Conservation (phyloP, 768 basidiomycete genomes). For the Kwoniella sp. region DNA sequence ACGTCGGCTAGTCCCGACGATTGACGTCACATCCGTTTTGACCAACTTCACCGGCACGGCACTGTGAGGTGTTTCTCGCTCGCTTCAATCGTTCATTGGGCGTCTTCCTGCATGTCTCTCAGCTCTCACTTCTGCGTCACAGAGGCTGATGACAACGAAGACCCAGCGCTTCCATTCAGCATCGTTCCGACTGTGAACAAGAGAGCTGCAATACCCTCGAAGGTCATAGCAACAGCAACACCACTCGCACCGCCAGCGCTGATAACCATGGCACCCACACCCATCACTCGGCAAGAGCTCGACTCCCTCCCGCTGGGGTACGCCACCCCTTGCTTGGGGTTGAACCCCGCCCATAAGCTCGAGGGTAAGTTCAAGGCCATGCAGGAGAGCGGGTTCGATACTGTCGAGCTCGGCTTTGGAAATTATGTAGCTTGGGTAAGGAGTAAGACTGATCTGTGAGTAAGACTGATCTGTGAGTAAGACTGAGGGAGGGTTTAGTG, state of each 20-base stretch:
- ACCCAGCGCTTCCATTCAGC: no score
- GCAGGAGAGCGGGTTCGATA: conserved; percentile 14
- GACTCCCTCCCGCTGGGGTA: conserved; percentile 6
- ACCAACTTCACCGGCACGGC: no score
- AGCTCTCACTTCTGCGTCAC: no score
- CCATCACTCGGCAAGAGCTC: conserved; percentile 11
- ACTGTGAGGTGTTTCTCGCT: no score
- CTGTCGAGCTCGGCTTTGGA: conserved; percentile 16
- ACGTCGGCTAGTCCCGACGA: no score
- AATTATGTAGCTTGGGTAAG: conserved; percentile 24
- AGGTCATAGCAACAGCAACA: no score
- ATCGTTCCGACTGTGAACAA: no score
- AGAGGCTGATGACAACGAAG: no score
- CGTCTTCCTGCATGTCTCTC: no score
- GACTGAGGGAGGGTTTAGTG: background rate
- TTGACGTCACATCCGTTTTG: no score
- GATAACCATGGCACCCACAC: background rate
- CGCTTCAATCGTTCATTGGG: no score
- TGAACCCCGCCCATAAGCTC: conserved; percentile 21
- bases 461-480: conserved; percentile 20
- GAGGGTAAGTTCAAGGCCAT: conserved; percentile 23
- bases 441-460: conserved; percentile 19
- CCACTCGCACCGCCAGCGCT: background rate
- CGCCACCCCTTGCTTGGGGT: conserved; percentile 25
- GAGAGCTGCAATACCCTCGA: no score